A percentile compares a stretch with the other conserved stretches of the same genome.
These are phyloP conservation scores for Talaromyces marneffei DNA, from an alignment of 2,329 filamentous ascomycete genomes.

Conservation along the genomic window DNA sequence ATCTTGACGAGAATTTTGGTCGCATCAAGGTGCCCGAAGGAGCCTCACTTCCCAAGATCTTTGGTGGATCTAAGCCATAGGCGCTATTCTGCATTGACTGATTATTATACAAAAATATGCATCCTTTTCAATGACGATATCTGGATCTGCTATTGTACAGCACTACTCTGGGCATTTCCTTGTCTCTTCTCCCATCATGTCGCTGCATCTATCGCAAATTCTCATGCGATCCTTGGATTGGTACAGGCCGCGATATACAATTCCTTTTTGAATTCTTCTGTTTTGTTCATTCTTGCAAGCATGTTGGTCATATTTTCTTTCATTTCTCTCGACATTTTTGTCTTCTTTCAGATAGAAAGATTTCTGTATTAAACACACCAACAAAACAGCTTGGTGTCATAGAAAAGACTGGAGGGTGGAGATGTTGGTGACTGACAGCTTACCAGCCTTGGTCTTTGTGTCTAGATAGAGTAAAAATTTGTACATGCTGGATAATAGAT, in stretches of 20 bases:
- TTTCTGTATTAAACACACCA: neutral
- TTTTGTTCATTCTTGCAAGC: neutral
- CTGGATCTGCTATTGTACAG: neutral
- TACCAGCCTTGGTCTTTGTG: neutral
- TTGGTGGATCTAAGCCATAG: conserved; percentile 28
- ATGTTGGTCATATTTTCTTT: conserved; percentile 3
- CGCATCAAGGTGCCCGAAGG: conserved; percentile 55
- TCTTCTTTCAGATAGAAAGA: conserved; percentile 5
- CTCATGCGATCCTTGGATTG: neutral
- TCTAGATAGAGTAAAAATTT: conserved; percentile 2
- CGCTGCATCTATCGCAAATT: conserved; percentile 1
- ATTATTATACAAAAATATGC: neutral
- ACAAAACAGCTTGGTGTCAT: neutral
- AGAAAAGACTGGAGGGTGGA: neutral
- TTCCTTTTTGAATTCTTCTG: neutral
- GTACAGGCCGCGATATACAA: conserved; percentile 1
- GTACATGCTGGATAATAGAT: conserved; percentile 5
- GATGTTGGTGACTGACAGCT: neutral
- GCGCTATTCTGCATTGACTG: neutral
- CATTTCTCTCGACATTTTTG: neutral
- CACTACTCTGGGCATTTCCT: neutral
- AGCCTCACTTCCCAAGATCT: conserved; percentile 35
- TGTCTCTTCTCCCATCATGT: neutral
- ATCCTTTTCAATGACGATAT: conserved; percentile 3
- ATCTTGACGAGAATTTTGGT: conserved; percentile 91